These are phyloP conservation scores for Allomyces macrogynus DNA, from an alignment of 192 early-diverging fungal genomes.

Conservation along the genomic window DNA sequence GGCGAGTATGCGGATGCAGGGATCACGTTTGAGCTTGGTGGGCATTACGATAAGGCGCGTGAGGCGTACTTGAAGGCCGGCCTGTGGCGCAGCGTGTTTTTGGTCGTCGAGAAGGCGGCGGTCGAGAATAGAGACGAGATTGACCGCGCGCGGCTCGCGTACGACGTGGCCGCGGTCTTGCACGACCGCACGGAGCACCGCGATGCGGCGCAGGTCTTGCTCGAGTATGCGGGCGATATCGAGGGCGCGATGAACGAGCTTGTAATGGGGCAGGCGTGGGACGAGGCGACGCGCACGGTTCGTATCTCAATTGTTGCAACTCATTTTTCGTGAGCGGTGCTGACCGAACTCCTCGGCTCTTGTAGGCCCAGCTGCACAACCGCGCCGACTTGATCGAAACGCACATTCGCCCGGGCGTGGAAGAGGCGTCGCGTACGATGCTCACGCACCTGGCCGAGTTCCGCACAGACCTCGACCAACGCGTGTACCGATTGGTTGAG, in stretches of 20 bases:
- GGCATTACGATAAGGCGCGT: slow-evolving; percentile 31
- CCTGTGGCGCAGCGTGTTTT: slow-evolving; percentile 45
- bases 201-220: slow-evolving; percentile 45
- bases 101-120: slow-evolving; percentile 32
- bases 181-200: slow-evolving; percentile 32
- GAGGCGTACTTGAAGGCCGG: slow-evolving; percentile 29
- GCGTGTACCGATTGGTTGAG: slow-evolving; percentile 30
- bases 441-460: slow-evolving; percentile 18
- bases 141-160: slow-evolving; percentile 5
- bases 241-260: slow-evolving; percentile 47
- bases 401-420: slow-evolving; percentile 42
- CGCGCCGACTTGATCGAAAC: slow-evolving; percentile 57
- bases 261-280: slow-evolving; percentile 52
- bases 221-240: slow-evolving; percentile 52
- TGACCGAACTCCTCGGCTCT: background rate
- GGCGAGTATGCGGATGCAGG: slow-evolving; percentile 46
- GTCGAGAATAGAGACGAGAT: slow-evolving; percentile 30
- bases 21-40: slow-evolving; percentile 31
- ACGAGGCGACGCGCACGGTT: slow-evolving; percentile 47
- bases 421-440: slow-evolving; percentile 15
- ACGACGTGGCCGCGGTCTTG: slow-evolving; percentile 17
- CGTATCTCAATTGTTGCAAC: background rate
- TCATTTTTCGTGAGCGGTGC: background rate
- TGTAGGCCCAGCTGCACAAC: slow-evolving; percentile 25
- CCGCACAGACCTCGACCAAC: slow-evolving; percentile 32